Percentiles rank a stretch among this genome's conserved stretches.
phyloP scores from a whole-genome alignment of 208 protist genomes.

The Crithidia bombi region DNA sequence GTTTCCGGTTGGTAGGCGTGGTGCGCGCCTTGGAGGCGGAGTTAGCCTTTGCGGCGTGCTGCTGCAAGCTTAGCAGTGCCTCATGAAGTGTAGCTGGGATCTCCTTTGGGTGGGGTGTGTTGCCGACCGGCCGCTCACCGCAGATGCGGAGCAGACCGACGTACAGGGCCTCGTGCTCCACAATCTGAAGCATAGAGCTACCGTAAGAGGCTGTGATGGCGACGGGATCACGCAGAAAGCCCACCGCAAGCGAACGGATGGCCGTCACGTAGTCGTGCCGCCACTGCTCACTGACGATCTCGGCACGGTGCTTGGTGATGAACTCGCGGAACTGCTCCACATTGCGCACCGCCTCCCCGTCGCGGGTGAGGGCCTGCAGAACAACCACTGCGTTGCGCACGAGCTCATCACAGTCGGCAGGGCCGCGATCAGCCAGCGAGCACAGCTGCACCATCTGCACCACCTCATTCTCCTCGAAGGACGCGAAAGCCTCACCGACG shows the following conservation, averaged over 20 bases:
- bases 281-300: constrained; percentile 25
- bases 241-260: constrained; percentile 30
- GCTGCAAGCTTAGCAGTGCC: background rate
- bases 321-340: constrained; percentile 17
- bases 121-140: constrained; percentile 24
- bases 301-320: background rate
- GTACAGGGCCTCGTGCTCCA: constrained; percentile 38
- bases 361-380: constrained; percentile 21
- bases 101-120: constrained; percentile 10
- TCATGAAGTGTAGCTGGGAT: background rate
- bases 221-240: constrained; percentile 29
- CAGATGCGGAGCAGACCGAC: constrained; percentile 35
- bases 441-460: constrained; percentile 24
- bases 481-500: constrained; percentile 16
- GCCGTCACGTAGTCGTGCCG: constrained; percentile 31
- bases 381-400: constrained; percentile 24
- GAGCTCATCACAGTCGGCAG: constrained; percentile 15
- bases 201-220: constrained; percentile 21
- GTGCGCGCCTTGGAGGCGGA: background rate
- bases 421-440: constrained; percentile 18
- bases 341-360: constrained; percentile 17
- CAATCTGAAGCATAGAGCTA: constrained; percentile 24
- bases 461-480: constrained; percentile 15
- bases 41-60: background rate
- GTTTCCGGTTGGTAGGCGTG: background rate